Conservation (phyloP, 1,284 basidiomycete species). For the Retiboletus flavoniger region DNA sequence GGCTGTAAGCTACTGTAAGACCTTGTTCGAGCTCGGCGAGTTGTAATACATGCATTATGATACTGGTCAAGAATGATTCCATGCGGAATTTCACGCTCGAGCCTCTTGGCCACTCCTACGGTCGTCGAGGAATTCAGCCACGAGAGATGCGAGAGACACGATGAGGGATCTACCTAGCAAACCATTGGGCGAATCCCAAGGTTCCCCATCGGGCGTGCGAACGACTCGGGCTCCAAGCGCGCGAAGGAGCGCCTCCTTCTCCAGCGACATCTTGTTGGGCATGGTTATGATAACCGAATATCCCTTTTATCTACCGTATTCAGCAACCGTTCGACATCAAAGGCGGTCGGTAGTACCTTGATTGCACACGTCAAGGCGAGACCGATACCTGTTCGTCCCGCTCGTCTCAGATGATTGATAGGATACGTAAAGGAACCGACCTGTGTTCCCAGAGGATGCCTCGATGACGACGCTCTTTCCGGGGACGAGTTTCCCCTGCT, state of each 20-base stretch:
- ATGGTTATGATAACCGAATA: slow-evolving; percentile 92
- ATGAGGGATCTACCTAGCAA: slow-evolving; percentile 77
- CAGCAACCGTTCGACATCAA: slow-evolving; percentile 46
- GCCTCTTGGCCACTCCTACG: slow-evolving; percentile 77
- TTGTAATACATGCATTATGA: slow-evolving; percentile 53
- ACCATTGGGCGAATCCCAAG: slow-evolving; percentile 81
- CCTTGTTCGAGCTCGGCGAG: background rate
- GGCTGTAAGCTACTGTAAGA: slow-evolving; percentile 38
- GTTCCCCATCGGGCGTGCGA: slow-evolving; percentile 89
- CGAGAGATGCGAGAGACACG: slow-evolving; percentile 44
- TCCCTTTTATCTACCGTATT: slow-evolving; percentile 84
- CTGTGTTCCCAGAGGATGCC: slow-evolving; percentile 94
- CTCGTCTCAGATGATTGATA: background rate
- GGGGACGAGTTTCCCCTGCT: slow-evolving; percentile 80
- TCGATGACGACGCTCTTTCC: slow-evolving; percentile 94
- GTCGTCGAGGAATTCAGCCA: slow-evolving; percentile 81
- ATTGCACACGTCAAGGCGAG: slow-evolving; percentile 90
- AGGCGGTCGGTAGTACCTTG: slow-evolving; percentile 55
- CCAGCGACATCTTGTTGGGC: slow-evolving; percentile 95
- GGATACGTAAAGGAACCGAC: slow-evolving; percentile 41
- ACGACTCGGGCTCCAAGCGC: slow-evolving; percentile 93
- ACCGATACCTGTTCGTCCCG: slow-evolving; percentile 67
- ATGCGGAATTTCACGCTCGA: slow-evolving; percentile 78
- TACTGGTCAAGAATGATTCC: slow-evolving; percentile 95
- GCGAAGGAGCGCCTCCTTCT: slow-evolving; percentile 91